Evolutionary conservation across 768 basidiomycete genomes (phyloP), one percentile per base, ranked within the genome.

Genomic region (Galerina marginata): DNA sequence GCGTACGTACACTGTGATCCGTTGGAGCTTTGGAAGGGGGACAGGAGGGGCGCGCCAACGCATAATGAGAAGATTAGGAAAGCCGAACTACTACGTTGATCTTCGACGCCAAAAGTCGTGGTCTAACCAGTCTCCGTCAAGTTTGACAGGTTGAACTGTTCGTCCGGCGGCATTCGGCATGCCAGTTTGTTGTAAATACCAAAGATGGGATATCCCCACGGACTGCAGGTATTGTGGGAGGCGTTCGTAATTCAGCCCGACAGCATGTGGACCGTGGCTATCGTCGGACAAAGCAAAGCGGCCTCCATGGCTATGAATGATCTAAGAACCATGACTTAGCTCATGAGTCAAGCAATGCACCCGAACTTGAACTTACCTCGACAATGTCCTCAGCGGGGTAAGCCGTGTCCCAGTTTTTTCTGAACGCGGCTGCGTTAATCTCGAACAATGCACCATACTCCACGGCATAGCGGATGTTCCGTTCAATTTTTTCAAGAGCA

Each of bases 371-470:
- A 59, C 72, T 59, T 69, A 91, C 96, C 78, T 88, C 71, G 10
- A 93, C 75, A 12, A 96, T 82, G 64, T 97, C 95, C 56, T 75
- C 72, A 1, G 83, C 92, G 0, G 97, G 96, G 75, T 96, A 99
- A 4, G 91, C 85, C 2, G 86, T 84, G 9, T 76, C 72, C 97
- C 97, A 99, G 11, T 90, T 87, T 71, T 99, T 99, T 67, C 95
- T 79, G 69, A 98, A 88, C 9, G 95, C 95, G 9, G 97, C 93
- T 23, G 95, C 88, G 67, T 96, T 99, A 37, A 92, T 77, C 75
- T 99, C 97, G 68, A 99, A 98, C 59, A 97, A 74, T 2, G 93
- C 96, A 2, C 95, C 96, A 72, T 98, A 97, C 11, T 68, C 75
- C 12, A 90, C 80, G 1, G 89, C 94, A 59, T 77, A 88, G 51